Evolutionary conservation across 495 filamentous ascomycete genomes (phyloP).

Genomic region (Hypoxylon cercidicola): DNA sequence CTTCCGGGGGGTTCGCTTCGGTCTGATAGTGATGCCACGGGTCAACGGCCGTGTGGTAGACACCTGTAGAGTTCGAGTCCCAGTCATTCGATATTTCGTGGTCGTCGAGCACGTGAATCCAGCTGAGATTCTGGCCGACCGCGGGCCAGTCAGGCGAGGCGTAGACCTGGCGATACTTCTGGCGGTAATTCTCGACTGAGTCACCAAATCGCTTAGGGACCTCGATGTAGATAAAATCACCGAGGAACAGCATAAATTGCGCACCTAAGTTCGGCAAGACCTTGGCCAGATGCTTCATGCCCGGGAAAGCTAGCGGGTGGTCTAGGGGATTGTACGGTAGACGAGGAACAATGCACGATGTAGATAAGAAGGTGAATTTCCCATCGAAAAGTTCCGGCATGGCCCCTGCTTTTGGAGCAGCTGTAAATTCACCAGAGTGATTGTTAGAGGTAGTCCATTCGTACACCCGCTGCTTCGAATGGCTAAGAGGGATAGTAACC

Average conservation of each 20-base stretch:
- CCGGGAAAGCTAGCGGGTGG: slow-evolving; percentile 83
- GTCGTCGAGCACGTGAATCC: slow-evolving; percentile 96
- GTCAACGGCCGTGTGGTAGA: slow-evolving; percentile 73
- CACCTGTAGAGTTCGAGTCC: slow-evolving; percentile 42
- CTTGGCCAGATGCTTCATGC: slow-evolving; percentile 75
- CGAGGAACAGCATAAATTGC: slow-evolving; percentile 96
- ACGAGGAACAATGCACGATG: slow-evolving; percentile 88
- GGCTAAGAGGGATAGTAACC: slow-evolving; percentile 65
- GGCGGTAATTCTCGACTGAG: slow-evolving; percentile 77
- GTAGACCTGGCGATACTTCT: slow-evolving; percentile 93
- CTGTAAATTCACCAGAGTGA: slow-evolving; percentile 77
- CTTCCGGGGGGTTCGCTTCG: slow-evolving; percentile 79
- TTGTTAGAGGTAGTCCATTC: slow-evolving; percentile 86
- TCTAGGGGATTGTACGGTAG: slow-evolving; percentile 87
- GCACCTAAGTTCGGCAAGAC: slow-evolving; percentile 71
- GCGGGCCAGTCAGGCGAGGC: slow-evolving; percentile 87
- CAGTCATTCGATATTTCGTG: slow-evolving; percentile 82
- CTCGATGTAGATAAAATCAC: slow-evolving; percentile 99
- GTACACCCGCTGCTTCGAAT: slow-evolving; percentile 70
- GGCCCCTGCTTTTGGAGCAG: slow-evolving; percentile 70
- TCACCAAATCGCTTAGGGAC: slow-evolving; percentile 83
- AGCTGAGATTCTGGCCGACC: slow-evolving; percentile 77
- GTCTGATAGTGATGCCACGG: slow-evolving; percentile 89
- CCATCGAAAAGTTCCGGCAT: slow-evolving; percentile 65
- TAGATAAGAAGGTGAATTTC: slow-evolving; percentile 86